Evolutionary conservation across 1,284 basidiomycete genomes (phyloP).

Genomic region (Leccinum colubrinum): DNA sequence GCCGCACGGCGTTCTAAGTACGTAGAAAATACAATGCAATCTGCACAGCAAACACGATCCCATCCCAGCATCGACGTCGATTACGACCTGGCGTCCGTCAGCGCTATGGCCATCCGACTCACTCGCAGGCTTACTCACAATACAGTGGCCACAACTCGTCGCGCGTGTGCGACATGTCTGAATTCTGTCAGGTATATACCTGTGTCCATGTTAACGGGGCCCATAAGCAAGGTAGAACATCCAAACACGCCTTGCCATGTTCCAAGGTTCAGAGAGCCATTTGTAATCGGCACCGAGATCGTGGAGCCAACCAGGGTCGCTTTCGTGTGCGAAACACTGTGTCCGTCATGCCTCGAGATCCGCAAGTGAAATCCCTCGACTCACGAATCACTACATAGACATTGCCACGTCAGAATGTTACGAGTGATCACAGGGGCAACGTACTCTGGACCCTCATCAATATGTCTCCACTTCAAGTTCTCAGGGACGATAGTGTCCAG

Average conservation of each 20-base stretch:
- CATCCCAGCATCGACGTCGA: neutral
- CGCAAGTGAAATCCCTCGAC: constrained; percentile 6
- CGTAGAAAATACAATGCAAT: constrained; percentile 9
- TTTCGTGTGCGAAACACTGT: constrained; percentile 85
- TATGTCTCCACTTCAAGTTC: constrained; percentile 82
- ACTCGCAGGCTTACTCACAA: constrained; percentile 45
- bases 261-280: constrained; percentile 79
- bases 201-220: constrained; percentile 26
- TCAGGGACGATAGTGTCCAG: constrained; percentile 90
- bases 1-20: constrained; percentile 3
- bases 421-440: constrained; percentile 25
- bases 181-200: constrained; percentile 87
- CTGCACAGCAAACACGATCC: neutral
- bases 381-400: constrained; percentile 66
- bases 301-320: constrained; percentile 80
- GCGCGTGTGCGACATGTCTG: constrained; percentile 60
- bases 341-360: neutral
- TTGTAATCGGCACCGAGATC: constrained; percentile 83
- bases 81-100: constrained; percentile 16
- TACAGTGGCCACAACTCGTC: constrained; percentile 81
- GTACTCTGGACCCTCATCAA: constrained; percentile 88
- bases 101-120: neutral
- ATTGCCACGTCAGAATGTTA: constrained; percentile 9
- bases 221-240: neutral
- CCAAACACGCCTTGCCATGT: constrained; percentile 80